Percentiles rank a stretch among this genome's conserved stretches.
Conservation (phyloP, 2,329 filamentous ascomycete species). For the Elsinoe fawcettii region DNA sequence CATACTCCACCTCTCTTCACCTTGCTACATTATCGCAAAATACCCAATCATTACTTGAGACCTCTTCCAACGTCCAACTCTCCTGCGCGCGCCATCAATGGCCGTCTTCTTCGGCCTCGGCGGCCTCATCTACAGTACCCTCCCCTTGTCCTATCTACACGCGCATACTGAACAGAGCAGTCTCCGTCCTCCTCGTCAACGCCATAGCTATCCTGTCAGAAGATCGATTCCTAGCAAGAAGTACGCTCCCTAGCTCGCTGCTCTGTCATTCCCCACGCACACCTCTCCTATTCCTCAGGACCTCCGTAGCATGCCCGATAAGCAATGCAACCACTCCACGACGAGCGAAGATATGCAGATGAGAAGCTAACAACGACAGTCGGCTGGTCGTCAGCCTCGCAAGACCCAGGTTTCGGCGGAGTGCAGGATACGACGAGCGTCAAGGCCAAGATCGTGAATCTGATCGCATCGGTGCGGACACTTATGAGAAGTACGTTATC, state of each 20-base stretch:
- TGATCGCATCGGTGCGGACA: conserved; percentile 84
- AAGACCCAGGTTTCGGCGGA: conserved; percentile 72
- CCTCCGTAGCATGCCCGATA: neutral
- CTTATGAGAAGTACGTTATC: conserved; percentile 75
- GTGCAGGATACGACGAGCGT: conserved; percentile 64
- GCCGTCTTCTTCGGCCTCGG: conserved; percentile 58
- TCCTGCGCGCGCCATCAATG: conserved; percentile 19
- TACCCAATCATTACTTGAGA: conserved; percentile 3
- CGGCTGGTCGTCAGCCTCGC: conserved; percentile 61
- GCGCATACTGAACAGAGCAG: conserved; percentile 36
- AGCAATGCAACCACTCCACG: neutral
- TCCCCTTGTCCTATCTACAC: conserved; percentile 20
- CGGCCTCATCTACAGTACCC: conserved; percentile 64
- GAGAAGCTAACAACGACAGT: conserved; percentile 44
- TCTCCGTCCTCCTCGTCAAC: conserved; percentile 82
- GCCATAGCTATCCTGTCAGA: conserved; percentile 89
- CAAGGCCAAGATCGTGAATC: conserved; percentile 77
- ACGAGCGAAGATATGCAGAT: neutral
- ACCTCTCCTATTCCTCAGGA: neutral
- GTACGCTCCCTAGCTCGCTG: conserved; percentile 37
- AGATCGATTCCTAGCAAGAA: conserved; percentile 84
- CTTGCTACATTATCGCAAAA: neutral
- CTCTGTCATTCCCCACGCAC: conserved; percentile 4
- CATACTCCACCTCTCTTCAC: neutral
- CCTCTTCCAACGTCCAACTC: neutral